Evolutionary conservation across 2,329 filamentous ascomycete species (phyloP), one percentile per base, ranked within the genome.

Genomic region (Fusarium globosum): DNA sequence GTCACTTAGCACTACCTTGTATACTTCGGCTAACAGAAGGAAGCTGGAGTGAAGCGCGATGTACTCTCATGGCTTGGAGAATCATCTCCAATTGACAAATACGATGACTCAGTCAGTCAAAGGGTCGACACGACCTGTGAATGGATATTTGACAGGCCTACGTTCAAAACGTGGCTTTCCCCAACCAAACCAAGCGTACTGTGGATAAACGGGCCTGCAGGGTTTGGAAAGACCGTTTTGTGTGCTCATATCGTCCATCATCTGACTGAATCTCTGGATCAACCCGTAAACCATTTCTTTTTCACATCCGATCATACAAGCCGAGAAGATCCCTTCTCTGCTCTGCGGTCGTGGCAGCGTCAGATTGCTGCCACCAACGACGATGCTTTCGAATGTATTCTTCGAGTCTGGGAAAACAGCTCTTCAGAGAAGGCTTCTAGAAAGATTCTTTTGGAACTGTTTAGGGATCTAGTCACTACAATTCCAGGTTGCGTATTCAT

Each of bases 211-310:
- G 67, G 62, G 0, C 71, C 66, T 1, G 56, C 75, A 6, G 76
- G 81, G 0, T 82, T 79, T 21, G 81, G 81, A 4, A 83, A 83
- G 63, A 83, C 81, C 0, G 46, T 82, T 2, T 65, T 82, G 0
- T 79, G 79, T 58, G 76, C 82, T 3, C 73, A 64, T 13, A 39
- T 83, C 0, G 60, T 80, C 1, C 49, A 82, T 16, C 42, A 80
- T 38, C 20, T 83, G 0, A 51, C 57, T 0, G 13, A 43, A 0
- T 51, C 21, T 0, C 41, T 62, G 1, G 11, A 64, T 0, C 49
- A 49, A 0, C 73, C 75, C 0, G 39, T 80, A 1, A 76, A 74
- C 0, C 72, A 81, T 46, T 83, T 80, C 68, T 83, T 83, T 46
- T 78, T 81, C n/a, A 80, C 80, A 0, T 79, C 79, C 1, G 75